These are phyloP conservation scores for Syzygium jambos DNA, from an alignment of 345 rosid species.

Conservation along the genomic window DNA sequence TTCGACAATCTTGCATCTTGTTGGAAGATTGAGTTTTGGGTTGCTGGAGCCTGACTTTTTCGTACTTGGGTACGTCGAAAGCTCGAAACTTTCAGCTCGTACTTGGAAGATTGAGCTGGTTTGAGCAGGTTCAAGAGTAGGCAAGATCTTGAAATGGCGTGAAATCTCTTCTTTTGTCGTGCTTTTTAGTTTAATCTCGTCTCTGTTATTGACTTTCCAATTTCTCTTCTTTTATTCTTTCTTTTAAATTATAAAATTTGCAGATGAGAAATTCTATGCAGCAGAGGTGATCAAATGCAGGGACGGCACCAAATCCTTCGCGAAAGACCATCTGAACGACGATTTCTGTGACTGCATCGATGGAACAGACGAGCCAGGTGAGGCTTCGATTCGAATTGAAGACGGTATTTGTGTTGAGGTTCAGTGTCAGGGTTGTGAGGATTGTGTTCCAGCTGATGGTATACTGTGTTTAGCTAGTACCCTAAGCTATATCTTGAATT, in stretches of 20 bases:
- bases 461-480: not conserved
- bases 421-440: not conserved
- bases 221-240: not conserved
- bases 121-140: not conserved
- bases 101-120: not conserved
- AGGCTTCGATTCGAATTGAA: not conserved
- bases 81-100: not conserved
- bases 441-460: not conserved
- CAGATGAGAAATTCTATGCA: conserved; percentile 68
- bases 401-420: not conserved
- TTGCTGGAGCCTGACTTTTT: not conserved
- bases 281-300: conserved; percentile 67
- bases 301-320: conserved; percentile 72
- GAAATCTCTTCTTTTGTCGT: not conserved
- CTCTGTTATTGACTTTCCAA: not conserved
- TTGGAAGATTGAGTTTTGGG: not conserved
- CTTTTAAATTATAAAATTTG: not conserved
- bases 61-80: not conserved
- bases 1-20: not conserved
- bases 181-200: not conserved
- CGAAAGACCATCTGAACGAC: conserved; percentile 78
- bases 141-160: not conserved
- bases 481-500: not conserved
- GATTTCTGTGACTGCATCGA: conserved; percentile 90
- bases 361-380: conserved; percentile 98